A percentile compares a stretch with the other conserved stretches of the same genome.
These are phyloP conservation scores for Boletellus ananas DNA, from an alignment of 768 basidiomycete species.

Conservation along the genomic window DNA sequence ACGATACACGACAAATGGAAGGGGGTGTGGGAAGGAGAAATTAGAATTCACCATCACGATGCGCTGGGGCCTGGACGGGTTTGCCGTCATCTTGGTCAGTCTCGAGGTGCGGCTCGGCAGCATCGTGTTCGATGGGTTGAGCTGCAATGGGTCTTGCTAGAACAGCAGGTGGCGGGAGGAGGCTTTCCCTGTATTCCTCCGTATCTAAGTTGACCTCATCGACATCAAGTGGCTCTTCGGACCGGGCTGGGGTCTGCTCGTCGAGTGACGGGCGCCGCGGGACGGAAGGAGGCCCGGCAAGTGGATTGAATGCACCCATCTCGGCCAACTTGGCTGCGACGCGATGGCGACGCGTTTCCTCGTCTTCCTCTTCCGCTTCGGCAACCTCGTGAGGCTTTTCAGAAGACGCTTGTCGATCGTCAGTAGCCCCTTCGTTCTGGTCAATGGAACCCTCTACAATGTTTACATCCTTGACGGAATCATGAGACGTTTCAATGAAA, in stretches of 20 bases:
- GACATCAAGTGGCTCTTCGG: conserved; percentile 11
- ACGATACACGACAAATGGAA: conserved; percentile 22
- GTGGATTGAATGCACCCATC: conserved; percentile 60
- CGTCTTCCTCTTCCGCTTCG: conserved; percentile 41
- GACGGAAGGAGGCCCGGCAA: conserved; percentile 36
- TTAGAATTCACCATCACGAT: conserved; percentile 44
- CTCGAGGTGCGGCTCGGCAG: conserved; percentile 13
- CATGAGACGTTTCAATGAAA: conserved; percentile 2
- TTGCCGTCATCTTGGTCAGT: conserved; percentile 15
- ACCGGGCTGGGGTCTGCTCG: not conserved
- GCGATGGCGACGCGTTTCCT: conserved; percentile 50
- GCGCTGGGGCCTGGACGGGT: conserved; percentile 14
- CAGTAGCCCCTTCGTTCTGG: conserved; percentile 1
- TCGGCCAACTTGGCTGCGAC: conserved; percentile 58
- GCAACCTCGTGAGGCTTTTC: conserved; percentile 1
- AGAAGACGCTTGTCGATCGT: conserved; percentile 1
- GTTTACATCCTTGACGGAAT: conserved; percentile 11
- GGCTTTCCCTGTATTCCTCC: conserved; percentile 22
- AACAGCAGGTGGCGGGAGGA: conserved; percentile 17
- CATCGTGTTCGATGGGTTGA: conserved; percentile 12
- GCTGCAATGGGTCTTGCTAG: conserved; percentile 21
- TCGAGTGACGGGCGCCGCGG: conserved; percentile 16
- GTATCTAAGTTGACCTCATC: conserved; percentile 24
- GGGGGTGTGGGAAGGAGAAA: conserved; percentile 11
- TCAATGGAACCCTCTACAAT: conserved; percentile 2